A percentile compares a stretch with the other conserved stretches of the same genome.
These are phyloP conservation scores for Saccharomycopsis oosterbeekiorum DNA, from an alignment of 805 yeast genomes.

Conservation along the genomic window DNA sequence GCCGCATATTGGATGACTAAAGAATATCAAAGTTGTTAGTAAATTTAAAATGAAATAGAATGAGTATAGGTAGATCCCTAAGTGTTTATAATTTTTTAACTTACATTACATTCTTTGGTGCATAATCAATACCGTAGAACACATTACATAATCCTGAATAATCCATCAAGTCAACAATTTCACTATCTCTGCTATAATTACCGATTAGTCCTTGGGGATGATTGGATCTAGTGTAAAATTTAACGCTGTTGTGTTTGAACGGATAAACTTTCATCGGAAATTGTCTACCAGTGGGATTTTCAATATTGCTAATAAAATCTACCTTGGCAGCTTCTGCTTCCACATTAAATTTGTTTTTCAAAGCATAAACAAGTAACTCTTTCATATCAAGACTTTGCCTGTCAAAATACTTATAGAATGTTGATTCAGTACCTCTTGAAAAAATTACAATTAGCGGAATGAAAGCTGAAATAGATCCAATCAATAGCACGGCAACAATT, in stretches of 20 bases:
- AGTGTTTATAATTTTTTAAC: not conserved
- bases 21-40: not conserved
- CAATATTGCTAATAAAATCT: not conserved
- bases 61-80: not conserved
- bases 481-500: conserved; percentile 2
- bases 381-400: conserved; percentile 23
- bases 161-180: conserved; percentile 30
- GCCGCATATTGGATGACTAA: conserved; percentile 41
- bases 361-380: conserved; percentile 18
- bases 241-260: conserved; percentile 14
- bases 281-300: not conserved
- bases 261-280: conserved; percentile 8
- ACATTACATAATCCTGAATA: conserved; percentile 26
- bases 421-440: conserved; percentile 26
- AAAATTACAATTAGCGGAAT: conserved; percentile 21
- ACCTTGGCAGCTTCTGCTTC: not conserved
- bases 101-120: conserved; percentile 43
- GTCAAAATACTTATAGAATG: conserved; percentile 25
- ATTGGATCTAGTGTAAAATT: conserved; percentile 14
- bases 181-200: conserved; percentile 27
- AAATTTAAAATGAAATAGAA: not conserved
- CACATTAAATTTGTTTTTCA: not conserved
- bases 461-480: conserved; percentile 6
- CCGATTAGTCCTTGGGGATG: conserved; percentile 27
- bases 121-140: conserved; percentile 51